A percentile compares a stretch with the other conserved stretches of the same genome.
Conservation (phyloP, 768 basidiomycete species). For the Collybia nuda region DNA sequence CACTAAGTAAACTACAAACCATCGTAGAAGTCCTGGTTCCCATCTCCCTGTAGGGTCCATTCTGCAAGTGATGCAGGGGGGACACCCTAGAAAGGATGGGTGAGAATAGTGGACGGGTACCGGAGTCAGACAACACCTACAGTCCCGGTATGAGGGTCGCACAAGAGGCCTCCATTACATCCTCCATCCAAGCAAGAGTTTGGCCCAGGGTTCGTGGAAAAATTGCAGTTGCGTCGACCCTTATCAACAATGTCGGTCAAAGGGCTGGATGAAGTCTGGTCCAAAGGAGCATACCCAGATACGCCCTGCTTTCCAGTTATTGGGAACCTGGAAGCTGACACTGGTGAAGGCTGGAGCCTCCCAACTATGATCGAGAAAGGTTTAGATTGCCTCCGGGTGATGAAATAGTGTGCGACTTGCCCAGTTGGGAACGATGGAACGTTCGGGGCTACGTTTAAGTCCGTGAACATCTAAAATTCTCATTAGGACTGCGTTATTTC, state of each 20-base stretch:
- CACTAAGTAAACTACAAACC: conserved; percentile 27
- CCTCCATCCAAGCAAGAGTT: conserved; percentile 65
- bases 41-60: conserved; percentile 52
- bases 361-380: conserved; percentile 29
- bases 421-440: conserved; percentile 45
- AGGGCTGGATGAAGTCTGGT: neutral
- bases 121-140: conserved; percentile 23
- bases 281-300: conserved; percentile 42
- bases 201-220: conserved; percentile 47
- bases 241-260: conserved; percentile 7
- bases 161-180: conserved; percentile 67
- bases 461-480: conserved; percentile 57
- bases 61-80: conserved; percentile 72
- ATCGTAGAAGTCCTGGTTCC: conserved; percentile 57
- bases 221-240: conserved; percentile 68
- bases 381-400: too few relatives aligned
- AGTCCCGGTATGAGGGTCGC: conserved; percentile 51
- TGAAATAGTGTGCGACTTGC: conserved; percentile 24
- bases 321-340: conserved; percentile 53
- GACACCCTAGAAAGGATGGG: conserved; percentile 37
- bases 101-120: neutral
- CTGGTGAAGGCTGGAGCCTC: conserved; percentile 33
- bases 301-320: conserved; percentile 65
- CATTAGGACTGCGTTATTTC: neutral
- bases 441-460: conserved; percentile 46